Evolutionary conservation across 2,329 filamentous ascomycete species (phyloP), one percentile per base, ranked within the genome.

Genomic region (Aspergillus puulaauensis): DNA sequence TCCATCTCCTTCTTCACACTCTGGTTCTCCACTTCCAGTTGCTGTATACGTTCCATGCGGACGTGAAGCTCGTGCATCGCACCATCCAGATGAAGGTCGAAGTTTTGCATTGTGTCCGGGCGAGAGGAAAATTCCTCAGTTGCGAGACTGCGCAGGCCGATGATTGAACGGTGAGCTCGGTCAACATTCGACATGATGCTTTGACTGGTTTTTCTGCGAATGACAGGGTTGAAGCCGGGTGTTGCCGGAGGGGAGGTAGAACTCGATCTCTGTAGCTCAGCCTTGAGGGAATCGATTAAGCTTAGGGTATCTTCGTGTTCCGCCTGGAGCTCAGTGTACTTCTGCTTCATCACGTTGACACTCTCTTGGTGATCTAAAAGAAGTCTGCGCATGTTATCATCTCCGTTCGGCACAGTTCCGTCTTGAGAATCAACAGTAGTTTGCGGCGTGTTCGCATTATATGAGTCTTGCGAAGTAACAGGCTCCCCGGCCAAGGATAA

Each of bases 1-100:
- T 99, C 95, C 89, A 98, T 96, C 74, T 99, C 95, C 79, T 92
- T 96, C 79, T 91, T 95, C 21, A 92, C 86, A 4, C 86, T 87
- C 24, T 87, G 81, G 56, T 97, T 85, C 65, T 96, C 93, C 6
- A 87, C 86, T 74, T 99, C 95, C 14, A 99, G 81, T 67, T 93
- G 88, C 69, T 96, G 90, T 53, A 97, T 93, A 27, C 93, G 87
- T 73, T 98, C 93, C 40, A 93, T 93, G 43, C 93, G 87, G 9
- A 83, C 83, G 63, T 96, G 90, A 35, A 99, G 81, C 72, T 99
- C 95, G 66, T 95, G 90, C 87, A 97, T 93, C 57, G 93, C 91
- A 2, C 91, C 85, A 69, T 95, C 95, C 43, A 99, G 79, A 70
- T 96, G 96, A 48, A 95, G 79, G 72, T 98, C 95, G 68, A 98